Evolutionary conservation across 331 rosid genomes (phyloP).

Genomic region (Arachis monticola): DNA sequence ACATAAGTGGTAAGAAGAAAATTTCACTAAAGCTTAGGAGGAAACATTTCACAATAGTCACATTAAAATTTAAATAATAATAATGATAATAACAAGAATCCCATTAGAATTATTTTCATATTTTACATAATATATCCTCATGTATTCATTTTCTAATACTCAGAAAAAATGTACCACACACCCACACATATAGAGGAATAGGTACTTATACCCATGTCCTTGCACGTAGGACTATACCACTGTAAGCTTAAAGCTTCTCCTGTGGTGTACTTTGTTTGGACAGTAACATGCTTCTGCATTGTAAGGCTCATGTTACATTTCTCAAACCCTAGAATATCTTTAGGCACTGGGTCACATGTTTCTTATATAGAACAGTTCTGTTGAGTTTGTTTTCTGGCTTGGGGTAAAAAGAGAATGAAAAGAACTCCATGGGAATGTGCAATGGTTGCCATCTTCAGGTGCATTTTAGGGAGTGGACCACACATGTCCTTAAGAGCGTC

Average conservation of each 20-base stretch:
- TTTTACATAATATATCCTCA: background rate
- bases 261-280: background rate
- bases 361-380: background rate
- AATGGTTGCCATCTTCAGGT: background rate
- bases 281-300: background rate
- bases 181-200: background rate
- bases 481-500: background rate
- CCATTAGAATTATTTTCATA: slow-evolving; percentile 9
- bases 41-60: slow-evolving; percentile 16
- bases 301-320: background rate
- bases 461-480: background rate
- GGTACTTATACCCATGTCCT: background rate
- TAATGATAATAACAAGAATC: slow-evolving; percentile 20
- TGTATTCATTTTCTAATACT: background rate
- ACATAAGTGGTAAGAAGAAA: slow-evolving; percentile 21
- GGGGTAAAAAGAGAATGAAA: background rate
- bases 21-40: slow-evolving; percentile 23
- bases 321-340: background rate
- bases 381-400: background rate
- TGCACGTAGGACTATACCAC: background rate
- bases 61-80: slow-evolving; percentile 15
- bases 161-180: background rate
- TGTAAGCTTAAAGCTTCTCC: background rate
- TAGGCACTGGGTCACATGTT: background rate
- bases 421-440: background rate